Conservation (phyloP, 2,329 filamentous ascomycete genomes). For the Daldinia eschscholtzii region DNA sequence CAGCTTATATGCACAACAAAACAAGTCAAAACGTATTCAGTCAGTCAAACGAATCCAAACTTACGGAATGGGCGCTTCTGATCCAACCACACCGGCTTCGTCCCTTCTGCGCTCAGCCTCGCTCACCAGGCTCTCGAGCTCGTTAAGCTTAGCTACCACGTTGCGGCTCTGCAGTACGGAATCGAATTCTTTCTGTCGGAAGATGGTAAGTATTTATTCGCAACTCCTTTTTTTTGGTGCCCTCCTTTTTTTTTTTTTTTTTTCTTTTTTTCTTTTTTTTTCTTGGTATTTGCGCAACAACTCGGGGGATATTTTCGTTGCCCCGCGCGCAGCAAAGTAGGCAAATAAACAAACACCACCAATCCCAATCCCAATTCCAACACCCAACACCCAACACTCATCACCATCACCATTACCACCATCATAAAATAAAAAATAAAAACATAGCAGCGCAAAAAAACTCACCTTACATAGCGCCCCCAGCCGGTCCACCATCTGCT, state of each 20-base stretch:
- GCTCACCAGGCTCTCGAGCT: conserved; percentile 67
- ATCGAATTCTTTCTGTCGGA: conserved; percentile 66
- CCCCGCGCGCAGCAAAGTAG: no score
- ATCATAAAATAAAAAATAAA: not conserved
- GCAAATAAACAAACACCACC: no score
- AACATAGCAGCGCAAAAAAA: conserved; percentile 1
- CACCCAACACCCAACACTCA: no score
- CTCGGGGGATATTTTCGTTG: no score
- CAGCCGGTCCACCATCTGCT: conserved; percentile 69
- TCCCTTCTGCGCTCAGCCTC: conserved; percentile 61
- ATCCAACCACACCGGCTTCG: conserved; percentile 46
- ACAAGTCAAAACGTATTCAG: not conserved
- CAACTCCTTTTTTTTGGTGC: not conserved
- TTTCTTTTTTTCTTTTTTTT: not conserved
- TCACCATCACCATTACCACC: no score
- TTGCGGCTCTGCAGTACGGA: conserved; percentile 64
- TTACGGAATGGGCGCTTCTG: conserved; percentile 61
- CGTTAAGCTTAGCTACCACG: conserved; percentile 70
- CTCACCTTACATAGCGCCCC: conserved; percentile 64
- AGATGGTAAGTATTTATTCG: conserved; percentile 28
- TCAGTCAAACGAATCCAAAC: conserved; percentile 42
- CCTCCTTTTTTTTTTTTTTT: not conserved
- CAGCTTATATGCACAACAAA: conserved; percentile 28
- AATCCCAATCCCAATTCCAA: no score
- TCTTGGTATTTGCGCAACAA: not conserved